These are phyloP conservation scores for Dichotomopilus funicola DNA, from an alignment of 2,329 filamentous ascomycete genomes.

Conservation along the genomic window DNA sequence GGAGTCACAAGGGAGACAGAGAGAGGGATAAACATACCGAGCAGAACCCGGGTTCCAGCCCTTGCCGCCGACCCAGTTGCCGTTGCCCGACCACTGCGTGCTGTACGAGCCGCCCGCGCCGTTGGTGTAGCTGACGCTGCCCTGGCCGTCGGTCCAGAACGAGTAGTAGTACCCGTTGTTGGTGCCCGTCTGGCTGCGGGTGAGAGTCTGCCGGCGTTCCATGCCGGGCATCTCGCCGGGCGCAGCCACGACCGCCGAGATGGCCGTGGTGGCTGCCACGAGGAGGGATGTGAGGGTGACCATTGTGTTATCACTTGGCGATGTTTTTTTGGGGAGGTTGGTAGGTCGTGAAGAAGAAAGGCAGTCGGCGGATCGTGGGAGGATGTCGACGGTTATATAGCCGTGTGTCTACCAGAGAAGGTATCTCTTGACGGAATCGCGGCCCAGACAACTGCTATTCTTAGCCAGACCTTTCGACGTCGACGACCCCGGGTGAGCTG, in stretches of 20 bases:
- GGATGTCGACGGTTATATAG: too few species aligned
- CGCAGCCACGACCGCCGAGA: slow-evolving; percentile 28
- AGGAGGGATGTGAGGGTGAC: slow-evolving; percentile 36
- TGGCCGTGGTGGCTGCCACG: slow-evolving; percentile 30
- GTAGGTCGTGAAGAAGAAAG: neutral
- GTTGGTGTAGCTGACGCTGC: slow-evolving; percentile 49
- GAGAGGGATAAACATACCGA: slow-evolving; percentile 22
- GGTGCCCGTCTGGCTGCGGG: slow-evolving; percentile 42
- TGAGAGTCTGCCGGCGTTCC: slow-evolving; percentile 31
- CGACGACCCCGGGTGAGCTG: too few species aligned
- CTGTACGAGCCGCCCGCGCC: slow-evolving; percentile 44
- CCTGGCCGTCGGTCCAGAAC: slow-evolving; percentile 52
- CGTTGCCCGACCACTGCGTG: slow-evolving; percentile 42
- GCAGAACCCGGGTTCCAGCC: slow-evolving; percentile 40
- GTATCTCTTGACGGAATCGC: too few species aligned
- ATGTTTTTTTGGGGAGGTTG: neutral
- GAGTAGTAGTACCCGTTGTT: slow-evolving; percentile 55
- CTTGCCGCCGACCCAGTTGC: slow-evolving; percentile 45
- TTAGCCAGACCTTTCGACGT: too few species aligned
- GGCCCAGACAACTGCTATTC: too few species aligned
- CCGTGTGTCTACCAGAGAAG: too few species aligned
- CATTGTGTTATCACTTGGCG: slow-evolving; percentile 27
- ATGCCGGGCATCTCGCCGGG: slow-evolving; percentile 34
- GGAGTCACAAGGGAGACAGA: neutral
- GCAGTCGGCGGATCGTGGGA: too few species aligned